phyloP scores from a whole-genome alignment of 139 green algal genomes.

The Chlamydomonas asymmetrica region DNA sequence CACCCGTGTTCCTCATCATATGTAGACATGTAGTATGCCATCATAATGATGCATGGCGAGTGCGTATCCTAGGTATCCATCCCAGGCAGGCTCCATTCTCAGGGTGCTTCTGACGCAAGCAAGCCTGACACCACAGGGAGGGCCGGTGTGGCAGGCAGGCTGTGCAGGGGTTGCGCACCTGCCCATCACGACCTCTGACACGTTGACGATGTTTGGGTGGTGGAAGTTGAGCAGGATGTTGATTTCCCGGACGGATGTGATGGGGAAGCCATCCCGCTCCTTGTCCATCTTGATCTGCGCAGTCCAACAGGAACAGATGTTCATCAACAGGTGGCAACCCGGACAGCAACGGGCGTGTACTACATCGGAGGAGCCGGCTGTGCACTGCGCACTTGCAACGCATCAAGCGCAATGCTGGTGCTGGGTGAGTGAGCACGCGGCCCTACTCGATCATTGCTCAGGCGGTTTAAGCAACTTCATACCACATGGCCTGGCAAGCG shows the following conservation, averaged over 20 bases:
- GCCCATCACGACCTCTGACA: constrained; percentile 84
- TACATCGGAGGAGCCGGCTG: background rate
- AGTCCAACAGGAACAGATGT: background rate
- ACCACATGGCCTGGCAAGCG: no score
- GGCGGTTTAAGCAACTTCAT: no score
- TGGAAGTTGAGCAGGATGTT: constrained; percentile 94
- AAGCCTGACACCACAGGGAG: background rate
- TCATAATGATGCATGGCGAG: no score
- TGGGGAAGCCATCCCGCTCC: constrained; percentile 91
- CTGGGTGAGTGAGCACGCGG: background rate
- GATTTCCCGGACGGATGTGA: constrained; percentile 94
- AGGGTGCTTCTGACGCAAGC: background rate
- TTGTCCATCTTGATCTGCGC: constrained; percentile 91
- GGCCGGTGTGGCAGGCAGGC: background rate
- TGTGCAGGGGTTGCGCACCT: background rate
- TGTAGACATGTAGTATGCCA: no score
- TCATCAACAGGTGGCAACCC: background rate
- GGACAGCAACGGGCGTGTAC: background rate
- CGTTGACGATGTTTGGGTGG: constrained; percentile 95
- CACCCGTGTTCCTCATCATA: no score
- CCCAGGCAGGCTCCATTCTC: no score
- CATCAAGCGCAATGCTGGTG: background rate
- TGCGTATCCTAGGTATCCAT: no score
- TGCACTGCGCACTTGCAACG: background rate
- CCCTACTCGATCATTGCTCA: no score